Conservation (phyloP, 2,329 filamentous ascomycete species). For the Incumbomyces delicatus region DNA sequence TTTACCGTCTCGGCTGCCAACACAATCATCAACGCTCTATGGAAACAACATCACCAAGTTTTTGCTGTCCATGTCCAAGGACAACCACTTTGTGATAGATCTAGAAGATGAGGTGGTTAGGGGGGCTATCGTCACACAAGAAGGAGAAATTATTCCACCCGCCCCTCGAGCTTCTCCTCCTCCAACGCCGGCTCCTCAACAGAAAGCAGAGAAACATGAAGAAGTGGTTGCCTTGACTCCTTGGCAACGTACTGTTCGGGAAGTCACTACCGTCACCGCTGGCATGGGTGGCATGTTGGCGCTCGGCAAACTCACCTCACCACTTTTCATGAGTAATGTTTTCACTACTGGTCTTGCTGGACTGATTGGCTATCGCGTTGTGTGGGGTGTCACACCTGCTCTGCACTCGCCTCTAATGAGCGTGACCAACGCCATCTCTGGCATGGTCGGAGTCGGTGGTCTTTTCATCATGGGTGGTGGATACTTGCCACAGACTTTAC, state of each 20-base stretch:
- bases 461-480: slow-evolving; percentile 83
- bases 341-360: slow-evolving; percentile 79
- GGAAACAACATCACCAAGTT: slow-evolving; percentile 92
- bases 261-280: slow-evolving; percentile 64
- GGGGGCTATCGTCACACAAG: slow-evolving; percentile 70
- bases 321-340: slow-evolving; percentile 77
- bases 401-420: slow-evolving; percentile 86
- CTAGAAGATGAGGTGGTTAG: slow-evolving; percentile 77
- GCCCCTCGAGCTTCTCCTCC: slow-evolving; percentile 59
- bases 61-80: slow-evolving; percentile 68
- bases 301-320: slow-evolving; percentile 70
- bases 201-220: slow-evolving; percentile 40
- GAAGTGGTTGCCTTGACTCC: slow-evolving; percentile 63
- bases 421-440: slow-evolving; percentile 83
- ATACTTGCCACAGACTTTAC: slow-evolving; percentile 64
- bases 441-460: slow-evolving; percentile 80
- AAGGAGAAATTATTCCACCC: slow-evolving; percentile 66
- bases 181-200: slow-evolving; percentile 38
- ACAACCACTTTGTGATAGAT: slow-evolving; percentile 69
- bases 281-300: slow-evolving; percentile 68
- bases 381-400: slow-evolving; percentile 77
- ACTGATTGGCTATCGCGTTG: slow-evolving; percentile 76
- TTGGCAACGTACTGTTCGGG: slow-evolving; percentile 68
- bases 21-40: slow-evolving; percentile 81
- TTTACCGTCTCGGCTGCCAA: slow-evolving; percentile 73